These are phyloP conservation scores for Plenodomus biglobosus DNA, from an alignment of 2,329 filamentous ascomycete species.

Conservation along the genomic window DNA sequence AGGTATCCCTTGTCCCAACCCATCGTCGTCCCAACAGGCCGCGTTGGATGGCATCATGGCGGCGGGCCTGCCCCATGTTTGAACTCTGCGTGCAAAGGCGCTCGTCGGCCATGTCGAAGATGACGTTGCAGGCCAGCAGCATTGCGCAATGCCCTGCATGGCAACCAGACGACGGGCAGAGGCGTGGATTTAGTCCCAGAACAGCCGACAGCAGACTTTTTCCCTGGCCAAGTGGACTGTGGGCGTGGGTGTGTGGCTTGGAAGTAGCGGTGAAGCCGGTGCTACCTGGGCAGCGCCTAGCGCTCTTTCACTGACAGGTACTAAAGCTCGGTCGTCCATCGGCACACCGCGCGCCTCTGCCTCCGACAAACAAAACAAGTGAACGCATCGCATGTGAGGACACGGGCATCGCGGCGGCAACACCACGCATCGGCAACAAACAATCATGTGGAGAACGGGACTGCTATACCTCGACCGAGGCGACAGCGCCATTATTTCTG, in stretches of 20 bases:
- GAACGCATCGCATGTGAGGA: conserved; percentile 11
- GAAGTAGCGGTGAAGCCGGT: conserved; percentile 19
- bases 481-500: conserved; percentile 25
- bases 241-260: conserved; percentile 1
- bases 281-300: conserved; percentile 9
- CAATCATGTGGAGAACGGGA: conserved; percentile 26
- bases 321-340: conserved; percentile 15
- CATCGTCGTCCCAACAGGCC: no score
- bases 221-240: no score
- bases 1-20: no score
- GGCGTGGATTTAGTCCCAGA: conserved; percentile 1
- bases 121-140: not conserved
- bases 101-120: not conserved
- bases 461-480: conserved; percentile 26
- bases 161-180: no score
- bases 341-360: conserved; percentile 16
- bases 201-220: conserved; percentile 9
- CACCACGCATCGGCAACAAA: conserved; percentile 18
- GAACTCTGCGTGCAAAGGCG: no score
- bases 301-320: conserved; percentile 11
- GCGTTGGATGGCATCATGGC: not conserved
- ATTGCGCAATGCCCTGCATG: not conserved
- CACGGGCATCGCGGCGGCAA: conserved; percentile 14
- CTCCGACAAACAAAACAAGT: conserved; percentile 11
- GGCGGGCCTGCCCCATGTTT: not conserved